Percentiles rank a stretch among this genome's conserved stretches.
phyloP scores from a whole-genome alignment of 139 green algal genomes.

The Marvania coccoides region DNA sequence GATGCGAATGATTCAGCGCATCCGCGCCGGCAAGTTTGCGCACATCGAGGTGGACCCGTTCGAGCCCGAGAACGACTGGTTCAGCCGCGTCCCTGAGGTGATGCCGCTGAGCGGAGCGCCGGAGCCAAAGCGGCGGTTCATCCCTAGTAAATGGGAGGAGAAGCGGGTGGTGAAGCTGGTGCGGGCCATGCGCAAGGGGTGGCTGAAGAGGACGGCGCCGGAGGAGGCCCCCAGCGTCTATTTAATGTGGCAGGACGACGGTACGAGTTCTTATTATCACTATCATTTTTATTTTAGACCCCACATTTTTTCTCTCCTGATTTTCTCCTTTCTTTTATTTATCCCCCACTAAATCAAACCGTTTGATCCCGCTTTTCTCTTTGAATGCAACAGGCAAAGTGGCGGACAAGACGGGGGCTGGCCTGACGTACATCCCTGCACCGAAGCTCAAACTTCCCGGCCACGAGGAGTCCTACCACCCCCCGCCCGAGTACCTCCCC shows the following conservation, averaged over 20 bases:
- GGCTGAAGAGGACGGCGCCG: constrained; percentile 56
- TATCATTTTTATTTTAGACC: too few species aligned
- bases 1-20: constrained; percentile 84
- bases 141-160: constrained; percentile 94
- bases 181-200: constrained; percentile 87
- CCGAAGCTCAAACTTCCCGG: constrained; percentile 84
- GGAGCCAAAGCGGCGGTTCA: constrained; percentile 93
- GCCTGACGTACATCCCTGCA: constrained; percentile 86
- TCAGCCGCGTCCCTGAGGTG: constrained; percentile 59
- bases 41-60: constrained; percentile 76
- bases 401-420: constrained; percentile 52
- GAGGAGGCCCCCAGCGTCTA: constrained; percentile 51
- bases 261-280: constrained; percentile 4
- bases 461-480: constrained; percentile 94
- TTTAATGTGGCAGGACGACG: constrained; percentile 90
- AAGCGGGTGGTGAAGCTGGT: constrained; percentile 81
- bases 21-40: constrained; percentile 78
- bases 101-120: constrained; percentile 74
- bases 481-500: constrained; percentile 88
- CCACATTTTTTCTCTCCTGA: too few species aligned
- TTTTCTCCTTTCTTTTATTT: too few species aligned
- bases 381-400: constrained; percentile 24
- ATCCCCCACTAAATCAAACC: too few species aligned
- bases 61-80: constrained; percentile 68
- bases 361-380: too few species aligned